Conservation (phyloP, 306 rosid species). For the Quercus berberidifolia region DNA sequence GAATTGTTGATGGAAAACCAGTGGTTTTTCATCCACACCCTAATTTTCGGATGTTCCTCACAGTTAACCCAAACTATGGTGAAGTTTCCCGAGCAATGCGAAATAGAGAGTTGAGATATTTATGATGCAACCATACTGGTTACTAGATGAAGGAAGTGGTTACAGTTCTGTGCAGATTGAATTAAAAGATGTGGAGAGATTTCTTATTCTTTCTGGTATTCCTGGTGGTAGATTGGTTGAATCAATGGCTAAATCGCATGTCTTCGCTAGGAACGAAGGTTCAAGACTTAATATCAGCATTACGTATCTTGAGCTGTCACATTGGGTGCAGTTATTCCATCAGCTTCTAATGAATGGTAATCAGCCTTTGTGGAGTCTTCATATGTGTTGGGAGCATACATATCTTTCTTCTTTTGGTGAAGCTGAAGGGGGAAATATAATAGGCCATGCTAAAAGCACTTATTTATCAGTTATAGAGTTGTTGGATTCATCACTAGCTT, state of each 20-base stretch:
- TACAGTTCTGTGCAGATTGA: constrained; percentile 32
- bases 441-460: constrained; percentile 40
- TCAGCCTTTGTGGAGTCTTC: constrained; percentile 76
- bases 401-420: constrained; percentile 77
- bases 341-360: constrained; percentile 69
- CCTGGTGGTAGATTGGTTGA: constrained; percentile 59
- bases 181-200: constrained; percentile 59
- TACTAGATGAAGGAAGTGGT: constrained; percentile 37
- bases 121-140: constrained; percentile 44
- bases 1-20: constrained; percentile 77
- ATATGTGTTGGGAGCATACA: constrained; percentile 76
- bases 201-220: constrained; percentile 62
- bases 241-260: constrained; percentile 72
- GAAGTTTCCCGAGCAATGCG: constrained; percentile 98
- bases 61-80: constrained; percentile 77
- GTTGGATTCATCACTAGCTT: constrained; percentile 21
- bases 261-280: constrained; percentile 70
- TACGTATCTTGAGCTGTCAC: constrained; percentile 76
- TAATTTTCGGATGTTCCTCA: constrained; percentile 87
- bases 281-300: constrained; percentile 37
- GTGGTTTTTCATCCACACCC: constrained; percentile 72
- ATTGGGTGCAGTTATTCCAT: constrained; percentile 53
- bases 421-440: constrained; percentile 44
- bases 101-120: constrained; percentile 91
- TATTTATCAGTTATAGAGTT: constrained; percentile 36